Evolutionary conservation across 345 rosid genomes (phyloP).

Genomic region (Populus simonii): DNA sequence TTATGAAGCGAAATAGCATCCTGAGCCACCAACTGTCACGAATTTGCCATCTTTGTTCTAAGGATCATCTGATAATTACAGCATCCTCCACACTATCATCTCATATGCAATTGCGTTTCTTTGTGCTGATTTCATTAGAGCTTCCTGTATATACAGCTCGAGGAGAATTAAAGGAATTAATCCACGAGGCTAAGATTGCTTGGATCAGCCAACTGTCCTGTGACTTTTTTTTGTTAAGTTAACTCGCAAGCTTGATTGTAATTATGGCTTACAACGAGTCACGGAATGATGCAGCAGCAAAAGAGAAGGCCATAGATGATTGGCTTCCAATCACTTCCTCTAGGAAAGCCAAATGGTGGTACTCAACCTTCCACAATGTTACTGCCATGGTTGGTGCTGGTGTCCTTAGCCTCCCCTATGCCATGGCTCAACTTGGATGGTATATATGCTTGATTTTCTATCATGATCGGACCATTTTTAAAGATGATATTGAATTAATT

Average conservation of each 20-base stretch:
- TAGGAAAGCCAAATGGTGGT: constrained; percentile 88
- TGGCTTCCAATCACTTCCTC: constrained; percentile 77
- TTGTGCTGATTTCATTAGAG: neutral
- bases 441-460: constrained; percentile 6
- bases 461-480: too few relatives aligned
- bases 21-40: neutral
- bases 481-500: too few relatives aligned
- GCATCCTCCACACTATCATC: neutral
- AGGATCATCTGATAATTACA: neutral
- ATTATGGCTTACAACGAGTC: constrained; percentile 5
- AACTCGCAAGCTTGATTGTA: neutral
- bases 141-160: neutral
- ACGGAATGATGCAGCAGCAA: neutral
- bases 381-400: constrained; percentile 94
- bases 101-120: neutral
- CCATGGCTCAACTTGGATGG: constrained; percentile 86
- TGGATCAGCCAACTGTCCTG: neutral
- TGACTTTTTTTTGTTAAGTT: neutral
- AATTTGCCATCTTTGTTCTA: neutral
- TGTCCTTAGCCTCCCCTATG: constrained; percentile 82
- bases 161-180: neutral
- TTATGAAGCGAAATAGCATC: too few relatives aligned
- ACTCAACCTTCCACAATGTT: constrained; percentile 83
- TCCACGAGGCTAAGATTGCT: neutral
- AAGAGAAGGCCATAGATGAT: constrained; percentile 44